Evolutionary conservation across 176 grass and related monocot species (phyloP).

Genomic region (Avena eriantha): DNA sequence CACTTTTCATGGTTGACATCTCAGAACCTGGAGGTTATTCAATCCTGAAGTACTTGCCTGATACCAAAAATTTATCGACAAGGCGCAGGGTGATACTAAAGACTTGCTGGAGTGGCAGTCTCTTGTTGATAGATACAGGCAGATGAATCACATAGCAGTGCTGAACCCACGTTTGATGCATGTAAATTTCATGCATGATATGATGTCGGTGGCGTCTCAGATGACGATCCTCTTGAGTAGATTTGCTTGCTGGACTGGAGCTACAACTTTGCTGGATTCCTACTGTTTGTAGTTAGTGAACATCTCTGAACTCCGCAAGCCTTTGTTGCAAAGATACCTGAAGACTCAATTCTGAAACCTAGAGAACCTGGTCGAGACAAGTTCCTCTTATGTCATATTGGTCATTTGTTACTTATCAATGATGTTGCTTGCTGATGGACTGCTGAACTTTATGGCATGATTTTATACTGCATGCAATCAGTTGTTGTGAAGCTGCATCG

Average conservation of each 20-base stretch:
- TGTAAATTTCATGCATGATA: constrained; percentile 44
- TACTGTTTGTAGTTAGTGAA: constrained; percentile 7
- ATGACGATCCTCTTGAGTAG: constrained; percentile 34
- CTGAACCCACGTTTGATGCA: constrained; percentile 46
- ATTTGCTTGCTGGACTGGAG: constrained; percentile 15
- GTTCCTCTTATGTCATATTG: neutral
- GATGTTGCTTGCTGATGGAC: neutral
- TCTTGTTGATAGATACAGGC: constrained; percentile 47
- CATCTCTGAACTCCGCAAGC: neutral
- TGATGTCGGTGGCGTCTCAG: constrained; percentile 23
- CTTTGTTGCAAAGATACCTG: neutral
- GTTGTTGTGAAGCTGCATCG: neutral
- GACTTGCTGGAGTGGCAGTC: constrained; percentile 54
- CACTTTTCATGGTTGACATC: constrained; percentile 59
- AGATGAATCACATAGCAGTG: constrained; percentile 45
- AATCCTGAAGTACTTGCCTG: constrained; percentile 72
- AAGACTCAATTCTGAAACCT: constrained; percentile 9
- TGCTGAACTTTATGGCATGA: neutral
- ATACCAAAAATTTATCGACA: constrained; percentile 29
- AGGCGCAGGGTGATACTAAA: neutral
- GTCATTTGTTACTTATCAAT: neutral
- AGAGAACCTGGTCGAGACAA: constrained; percentile 5
- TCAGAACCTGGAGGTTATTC: constrained; percentile 37
- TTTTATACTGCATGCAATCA: neutral
- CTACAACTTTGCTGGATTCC: neutral